phyloP scores from a whole-genome alignment of 2,329 filamentous ascomycete species.

The Zarea fungicola region DNA sequence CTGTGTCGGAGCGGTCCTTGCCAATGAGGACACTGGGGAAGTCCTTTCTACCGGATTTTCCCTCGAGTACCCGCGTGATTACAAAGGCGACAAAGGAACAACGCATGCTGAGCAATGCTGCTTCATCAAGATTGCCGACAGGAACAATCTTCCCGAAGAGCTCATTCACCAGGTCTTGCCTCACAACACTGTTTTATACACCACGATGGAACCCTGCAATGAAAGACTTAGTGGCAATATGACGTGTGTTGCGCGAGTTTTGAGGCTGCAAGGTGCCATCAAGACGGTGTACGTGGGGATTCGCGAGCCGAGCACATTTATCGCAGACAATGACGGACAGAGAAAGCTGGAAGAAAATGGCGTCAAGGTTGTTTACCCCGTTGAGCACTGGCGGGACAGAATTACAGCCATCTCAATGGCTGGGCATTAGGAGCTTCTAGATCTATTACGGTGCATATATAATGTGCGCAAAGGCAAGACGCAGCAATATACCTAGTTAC shows the following conservation, averaged over 20 bases:
- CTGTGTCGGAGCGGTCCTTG: constrained; percentile 37
- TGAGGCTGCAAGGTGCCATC: constrained; percentile 27
- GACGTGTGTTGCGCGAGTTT: constrained; percentile 32
- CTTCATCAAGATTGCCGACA: constrained; percentile 38
- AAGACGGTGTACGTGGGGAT: constrained; percentile 35
- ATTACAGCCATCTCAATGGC: constrained; percentile 58
- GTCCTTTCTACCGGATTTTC: constrained; percentile 40
- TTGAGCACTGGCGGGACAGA: constrained; percentile 41
- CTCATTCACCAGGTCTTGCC: constrained; percentile 32
- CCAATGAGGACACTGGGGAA: constrained; percentile 29
- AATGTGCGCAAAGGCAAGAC: too few relatives aligned
- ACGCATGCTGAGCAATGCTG: constrained; percentile 40
- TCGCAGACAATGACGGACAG: constrained; percentile 27
- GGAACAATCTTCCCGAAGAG: constrained; percentile 30
- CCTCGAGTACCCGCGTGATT: constrained; percentile 31
- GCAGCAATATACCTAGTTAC: too few relatives aligned
- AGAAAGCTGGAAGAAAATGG: constrained; percentile 21
- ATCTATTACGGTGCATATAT: too few relatives aligned
- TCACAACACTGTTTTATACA: constrained; percentile 35
- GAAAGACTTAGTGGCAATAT: constrained; percentile 34
- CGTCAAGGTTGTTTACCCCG: constrained; percentile 18
- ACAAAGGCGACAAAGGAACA: constrained; percentile 31
- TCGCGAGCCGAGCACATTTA: constrained; percentile 32
- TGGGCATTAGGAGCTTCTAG: too few relatives aligned
- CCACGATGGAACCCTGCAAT: constrained; percentile 42